Conservation (phyloP, 2,329 filamentous ascomycete genomes). For the Trichophyton benhamiae region DNA sequence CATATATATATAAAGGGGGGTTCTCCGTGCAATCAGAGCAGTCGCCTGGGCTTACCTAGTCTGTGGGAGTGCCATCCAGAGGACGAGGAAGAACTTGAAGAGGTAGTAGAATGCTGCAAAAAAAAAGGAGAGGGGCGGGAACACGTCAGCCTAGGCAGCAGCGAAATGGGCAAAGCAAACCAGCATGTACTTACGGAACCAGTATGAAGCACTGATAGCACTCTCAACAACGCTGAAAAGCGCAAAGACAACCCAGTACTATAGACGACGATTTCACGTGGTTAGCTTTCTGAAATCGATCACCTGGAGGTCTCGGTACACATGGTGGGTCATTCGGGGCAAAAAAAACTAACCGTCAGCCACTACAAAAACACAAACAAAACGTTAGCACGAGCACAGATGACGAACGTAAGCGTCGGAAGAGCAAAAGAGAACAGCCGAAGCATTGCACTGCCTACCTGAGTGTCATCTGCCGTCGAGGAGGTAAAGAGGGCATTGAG, state of each 20-base stretch:
- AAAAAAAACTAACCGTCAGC: constrained; percentile 41
- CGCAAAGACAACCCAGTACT: constrained; percentile 59
- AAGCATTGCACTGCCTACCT: constrained; percentile 30
- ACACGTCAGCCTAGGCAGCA: not conserved
- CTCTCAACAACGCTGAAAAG: constrained; percentile 56
- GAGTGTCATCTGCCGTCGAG: constrained; percentile 51
- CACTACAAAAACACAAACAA: constrained; percentile 35
- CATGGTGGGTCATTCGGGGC: constrained; percentile 11
- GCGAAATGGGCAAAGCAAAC: not conserved
- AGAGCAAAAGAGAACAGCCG: constrained; percentile 15
- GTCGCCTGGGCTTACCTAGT: constrained; percentile 58
- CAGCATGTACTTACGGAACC: constrained; percentile 45
- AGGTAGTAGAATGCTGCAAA: constrained; percentile 80
- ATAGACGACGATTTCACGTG: constrained; percentile 20
- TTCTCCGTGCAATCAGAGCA: not conserved
- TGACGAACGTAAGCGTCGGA: not conserved
- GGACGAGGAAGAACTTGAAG: constrained; percentile 95
- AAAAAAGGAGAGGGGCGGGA: not conserved
- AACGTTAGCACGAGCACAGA: constrained; percentile 13
- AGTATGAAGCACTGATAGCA: constrained; percentile 54
- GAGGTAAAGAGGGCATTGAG: constrained; percentile 50
- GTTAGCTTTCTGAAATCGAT: constrained; percentile 1
- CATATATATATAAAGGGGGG: not conserved
- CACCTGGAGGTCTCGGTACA: constrained; percentile 12
- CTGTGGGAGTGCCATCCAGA: constrained; percentile 94